Percentiles rank a stretch among this genome's conserved stretches.
phyloP scores from a whole-genome alignment of 2,329 filamentous ascomycete genomes.

The Ophiobolus disseminans region DNA sequence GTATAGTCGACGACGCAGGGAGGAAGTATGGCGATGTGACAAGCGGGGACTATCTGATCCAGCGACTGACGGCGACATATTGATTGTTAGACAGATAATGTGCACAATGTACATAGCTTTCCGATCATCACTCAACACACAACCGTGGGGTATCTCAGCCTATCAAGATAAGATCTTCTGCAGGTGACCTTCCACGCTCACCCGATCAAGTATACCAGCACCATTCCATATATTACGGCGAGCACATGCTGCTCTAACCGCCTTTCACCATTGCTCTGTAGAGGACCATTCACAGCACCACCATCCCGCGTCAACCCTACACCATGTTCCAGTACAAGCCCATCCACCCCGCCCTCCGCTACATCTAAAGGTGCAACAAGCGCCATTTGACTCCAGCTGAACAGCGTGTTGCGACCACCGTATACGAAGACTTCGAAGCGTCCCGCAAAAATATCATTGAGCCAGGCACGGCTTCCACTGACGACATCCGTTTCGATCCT shows the following conservation, averaged over 20 bases:
- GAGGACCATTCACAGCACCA: not conserved
- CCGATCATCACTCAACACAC: too few relatives aligned
- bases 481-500: slow-evolving; percentile 55
- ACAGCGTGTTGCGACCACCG: slow-evolving; percentile 59
- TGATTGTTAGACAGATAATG: slow-evolving; percentile 24
- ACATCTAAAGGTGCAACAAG: slow-evolving; percentile 59
- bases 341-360: slow-evolving; percentile 38
- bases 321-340: slow-evolving; percentile 11
- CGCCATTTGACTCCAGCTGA: slow-evolving; percentile 65
- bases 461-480: slow-evolving; percentile 59
- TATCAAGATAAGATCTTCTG: too few relatives aligned
- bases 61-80: slow-evolving; percentile 76
- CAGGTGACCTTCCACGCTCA: too few relatives aligned
- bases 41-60: slow-evolving; percentile 80
- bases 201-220: too few relatives aligned
- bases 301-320: not conserved
- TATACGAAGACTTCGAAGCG: slow-evolving; percentile 64
- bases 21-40: slow-evolving; percentile 83
- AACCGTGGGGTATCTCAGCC: too few relatives aligned
- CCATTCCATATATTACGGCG: too few relatives aligned
- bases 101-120: too few relatives aligned
- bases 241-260: too few relatives aligned
- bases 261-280: not conserved
- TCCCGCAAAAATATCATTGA: slow-evolving; percentile 55
- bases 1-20: slow-evolving; percentile 71